These are phyloP conservation scores for Leccinum pellstonianum DNA, from an alignment of 768 basidiomycete species.

Conservation along the genomic window DNA sequence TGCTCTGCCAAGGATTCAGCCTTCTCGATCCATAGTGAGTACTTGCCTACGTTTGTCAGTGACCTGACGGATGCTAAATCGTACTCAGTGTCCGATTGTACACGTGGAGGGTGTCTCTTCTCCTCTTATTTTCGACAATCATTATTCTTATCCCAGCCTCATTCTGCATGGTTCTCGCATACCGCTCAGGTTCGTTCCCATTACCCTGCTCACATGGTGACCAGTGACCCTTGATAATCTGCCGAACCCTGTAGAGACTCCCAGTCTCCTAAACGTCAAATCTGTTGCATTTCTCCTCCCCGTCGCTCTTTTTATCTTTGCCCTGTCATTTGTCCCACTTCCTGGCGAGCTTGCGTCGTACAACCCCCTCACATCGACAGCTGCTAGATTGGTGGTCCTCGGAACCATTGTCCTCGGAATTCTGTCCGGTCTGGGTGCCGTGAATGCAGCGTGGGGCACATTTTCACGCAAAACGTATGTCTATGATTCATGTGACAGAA, in stretches of 20 bases:
- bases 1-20: conserved; percentile 67
- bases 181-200: conserved; percentile 32
- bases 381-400: conserved; percentile 68
- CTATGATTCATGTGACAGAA: conserved; percentile 14
- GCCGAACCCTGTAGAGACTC: conserved; percentile 20
- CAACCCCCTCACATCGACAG: conserved; percentile 45
- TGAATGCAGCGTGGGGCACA: conserved; percentile 59
- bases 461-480: conserved; percentile 28
- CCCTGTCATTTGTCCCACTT: conserved; percentile 66
- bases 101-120: conserved; percentile 69
- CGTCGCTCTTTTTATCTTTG: conserved; percentile 54
- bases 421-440: conserved; percentile 77
- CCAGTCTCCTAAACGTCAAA: conserved; percentile 23
- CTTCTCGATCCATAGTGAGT: conserved; percentile 56
- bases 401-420: conserved; percentile 79
- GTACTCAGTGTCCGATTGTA: conserved; percentile 53
- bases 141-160: conserved; percentile 68
- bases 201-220: background rate
- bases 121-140: conserved; percentile 56
- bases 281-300: conserved; percentile 39
- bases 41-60: background rate
- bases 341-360: conserved; percentile 46
- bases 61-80: background rate
- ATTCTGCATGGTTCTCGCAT: conserved; percentile 55
- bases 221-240: background rate